phyloP scores from a whole-genome alignment of 2,329 filamentous ascomycete genomes.

The Hypocrella siamensis region DNA sequence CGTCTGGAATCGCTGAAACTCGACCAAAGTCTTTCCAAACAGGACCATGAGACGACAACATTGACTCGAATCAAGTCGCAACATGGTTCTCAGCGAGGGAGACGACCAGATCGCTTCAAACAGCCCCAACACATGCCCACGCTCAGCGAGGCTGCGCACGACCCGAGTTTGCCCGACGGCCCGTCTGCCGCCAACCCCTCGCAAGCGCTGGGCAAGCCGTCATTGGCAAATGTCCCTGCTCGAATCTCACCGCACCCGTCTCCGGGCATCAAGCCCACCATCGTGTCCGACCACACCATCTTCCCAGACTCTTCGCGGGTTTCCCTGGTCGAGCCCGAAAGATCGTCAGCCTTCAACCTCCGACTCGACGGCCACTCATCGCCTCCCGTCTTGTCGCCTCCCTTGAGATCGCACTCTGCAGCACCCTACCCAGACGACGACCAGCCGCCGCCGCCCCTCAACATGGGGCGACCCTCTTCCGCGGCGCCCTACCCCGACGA shows the following conservation, averaged over 20 bases:
- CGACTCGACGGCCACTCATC: slow-evolving; percentile 22
- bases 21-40: slow-evolving; percentile 71
- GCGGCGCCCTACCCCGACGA: slow-evolving; percentile 38
- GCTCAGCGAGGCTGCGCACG: slow-evolving; percentile 24
- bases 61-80: slow-evolving; percentile 75
- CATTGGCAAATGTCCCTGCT: slow-evolving; percentile 12
- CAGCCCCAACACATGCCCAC: slow-evolving; percentile 33
- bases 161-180: slow-evolving; percentile 13
- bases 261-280: slow-evolving; percentile 21
- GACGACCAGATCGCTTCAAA: slow-evolving; percentile 44
- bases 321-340: slow-evolving; percentile 17
- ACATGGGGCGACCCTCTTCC: slow-evolving; percentile 27
- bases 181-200: slow-evolving; percentile 8
- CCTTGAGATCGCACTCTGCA: slow-evolving; percentile 33
- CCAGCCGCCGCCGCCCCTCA: slow-evolving; percentile 33
- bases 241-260: slow-evolving; percentile 25
- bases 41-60: slow-evolving; percentile 85
- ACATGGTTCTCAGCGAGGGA: slow-evolving; percentile 52
- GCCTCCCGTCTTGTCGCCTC: slow-evolving; percentile 9
- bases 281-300: slow-evolving; percentile 22
- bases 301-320: slow-evolving; percentile 32
- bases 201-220: slow-evolving; percentile 3
- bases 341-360: slow-evolving; percentile 35
- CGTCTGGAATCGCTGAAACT: slow-evolving; percentile 74
- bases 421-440: slow-evolving; percentile 61